These are phyloP conservation scores for Amorphotheca resinae DNA, from an alignment of 495 filamentous ascomycete genomes.

Conservation along the genomic window DNA sequence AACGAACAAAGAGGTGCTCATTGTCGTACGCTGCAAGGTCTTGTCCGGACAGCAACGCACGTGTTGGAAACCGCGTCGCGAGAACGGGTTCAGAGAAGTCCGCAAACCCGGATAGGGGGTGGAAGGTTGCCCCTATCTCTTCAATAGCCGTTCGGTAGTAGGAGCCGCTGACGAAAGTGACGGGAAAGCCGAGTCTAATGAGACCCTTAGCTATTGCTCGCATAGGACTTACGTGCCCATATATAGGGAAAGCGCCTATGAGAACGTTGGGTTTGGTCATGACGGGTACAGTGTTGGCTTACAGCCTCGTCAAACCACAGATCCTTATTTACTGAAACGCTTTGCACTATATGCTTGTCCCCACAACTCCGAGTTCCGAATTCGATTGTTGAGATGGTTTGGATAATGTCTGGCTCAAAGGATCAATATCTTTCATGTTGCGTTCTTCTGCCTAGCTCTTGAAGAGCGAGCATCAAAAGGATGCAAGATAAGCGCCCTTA, in stretches of 20 bases:
- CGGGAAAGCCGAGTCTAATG: conserved; percentile 16
- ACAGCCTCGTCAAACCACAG: no score
- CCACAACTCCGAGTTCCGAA: no score
- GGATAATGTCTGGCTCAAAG: no score
- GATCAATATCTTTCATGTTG: no score
- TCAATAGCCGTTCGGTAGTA: conserved; percentile 21
- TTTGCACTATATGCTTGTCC: no score
- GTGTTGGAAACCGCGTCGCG: conserved; percentile 2
- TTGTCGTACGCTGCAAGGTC: conserved; percentile 10
- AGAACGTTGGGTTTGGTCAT: conserved; percentile 23
- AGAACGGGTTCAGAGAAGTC: conserved; percentile 16
- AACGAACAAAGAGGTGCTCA: conserved; percentile 16
- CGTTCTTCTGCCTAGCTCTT: no score
- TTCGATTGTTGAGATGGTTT: no score
- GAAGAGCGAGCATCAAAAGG: no score
- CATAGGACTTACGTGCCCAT: conserved; percentile 24
- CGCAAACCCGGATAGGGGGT: conserved; percentile 18
- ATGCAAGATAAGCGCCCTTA: no score
- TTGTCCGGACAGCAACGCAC: neutral
- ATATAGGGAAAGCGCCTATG: conserved; percentile 21
- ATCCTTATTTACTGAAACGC: no score
- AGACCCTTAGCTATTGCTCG: conserved; percentile 22
- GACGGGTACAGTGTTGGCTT: no score
- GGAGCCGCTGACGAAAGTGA: conserved; percentile 24
- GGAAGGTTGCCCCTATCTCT: conserved; percentile 21